A percentile compares a stretch with the other conserved stretches of the same genome.
Evolutionary conservation across 78 protist species (phyloP).

Genomic region (Dictyostelium brefeldianum): DNA sequence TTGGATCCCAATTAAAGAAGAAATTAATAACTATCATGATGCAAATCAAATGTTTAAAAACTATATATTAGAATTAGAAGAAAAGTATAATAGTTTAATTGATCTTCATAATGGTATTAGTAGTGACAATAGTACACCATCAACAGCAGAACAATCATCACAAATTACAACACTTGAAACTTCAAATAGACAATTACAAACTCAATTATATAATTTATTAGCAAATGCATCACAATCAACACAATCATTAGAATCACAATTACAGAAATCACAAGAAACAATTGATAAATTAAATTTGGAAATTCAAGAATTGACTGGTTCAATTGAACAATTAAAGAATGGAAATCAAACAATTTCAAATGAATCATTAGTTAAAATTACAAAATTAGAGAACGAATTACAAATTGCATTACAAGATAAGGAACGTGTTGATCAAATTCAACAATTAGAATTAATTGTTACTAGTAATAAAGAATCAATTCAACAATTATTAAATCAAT

Average conservation of each 20-base stretch:
- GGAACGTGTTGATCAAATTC: background rate
- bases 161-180: background rate
- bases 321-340: background rate
- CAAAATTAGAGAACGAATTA: background rate
- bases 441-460: background rate
- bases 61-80: background rate
- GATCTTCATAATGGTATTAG: background rate
- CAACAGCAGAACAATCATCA: background rate
- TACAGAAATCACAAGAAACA: background rate
- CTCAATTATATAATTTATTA: background rate
- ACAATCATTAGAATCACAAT: background rate
- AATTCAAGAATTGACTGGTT: background rate
- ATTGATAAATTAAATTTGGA: background rate
- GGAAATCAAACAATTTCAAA: background rate
- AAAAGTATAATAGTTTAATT: slow-evolving; percentile 13
- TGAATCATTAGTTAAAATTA: background rate
- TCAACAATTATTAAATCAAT: background rate
- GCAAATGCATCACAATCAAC: slow-evolving; percentile 6
- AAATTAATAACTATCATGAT: background rate
- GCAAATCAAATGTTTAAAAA: slow-evolving; percentile 2
- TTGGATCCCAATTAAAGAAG: slow-evolving; percentile 15
- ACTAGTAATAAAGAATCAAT: background rate
- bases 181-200: background rate
- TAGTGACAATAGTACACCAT: background rate
- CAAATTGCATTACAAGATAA: background rate